phyloP scores from a whole-genome alignment of 2,329 filamentous ascomycete genomes.

The Neopestalotiopsis sp. region DNA sequence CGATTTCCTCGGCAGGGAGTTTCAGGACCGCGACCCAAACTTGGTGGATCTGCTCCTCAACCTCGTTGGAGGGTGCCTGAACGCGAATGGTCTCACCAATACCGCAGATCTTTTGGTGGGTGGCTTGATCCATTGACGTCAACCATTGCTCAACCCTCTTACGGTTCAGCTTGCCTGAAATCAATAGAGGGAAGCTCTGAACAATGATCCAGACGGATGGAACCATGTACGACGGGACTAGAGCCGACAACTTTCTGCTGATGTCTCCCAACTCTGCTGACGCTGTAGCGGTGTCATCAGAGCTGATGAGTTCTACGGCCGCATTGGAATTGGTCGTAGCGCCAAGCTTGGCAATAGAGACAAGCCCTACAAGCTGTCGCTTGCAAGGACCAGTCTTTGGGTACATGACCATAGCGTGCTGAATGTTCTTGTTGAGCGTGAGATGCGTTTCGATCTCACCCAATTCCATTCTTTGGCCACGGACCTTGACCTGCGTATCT shows the following conservation, averaged over 20 bases:
- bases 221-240: conserved; percentile 9
- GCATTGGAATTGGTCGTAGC: conserved; percentile 14
- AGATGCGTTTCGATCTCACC: conserved; percentile 40
- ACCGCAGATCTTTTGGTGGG: neutral
- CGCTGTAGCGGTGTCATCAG: conserved; percentile 1
- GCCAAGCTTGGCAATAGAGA: conserved; percentile 14
- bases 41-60: conserved; percentile 12
- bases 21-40: conserved; percentile 10
- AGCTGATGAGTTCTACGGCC: conserved; percentile 13
- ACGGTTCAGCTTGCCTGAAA: conserved; percentile 13
- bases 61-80: conserved; percentile 7
- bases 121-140: conserved; percentile 1
- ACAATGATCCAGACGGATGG: conserved; percentile 10
- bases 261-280: conserved; percentile 13
- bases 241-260: neutral
- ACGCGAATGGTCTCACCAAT: conserved; percentile 8
- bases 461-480: conserved; percentile 49
- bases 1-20: conserved; percentile 2
- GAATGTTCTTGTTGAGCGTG: conserved; percentile 8
- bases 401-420: conserved; percentile 16
- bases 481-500: conserved; percentile 40
- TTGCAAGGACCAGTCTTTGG: conserved; percentile 8
- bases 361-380: conserved; percentile 11
- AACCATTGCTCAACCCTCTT: conserved; percentile 13
- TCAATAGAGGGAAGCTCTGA: neutral